Evolutionary conservation across 148 eudicot genomes (phyloP).

Genomic region (Rhododendron kiyosumense): DNA sequence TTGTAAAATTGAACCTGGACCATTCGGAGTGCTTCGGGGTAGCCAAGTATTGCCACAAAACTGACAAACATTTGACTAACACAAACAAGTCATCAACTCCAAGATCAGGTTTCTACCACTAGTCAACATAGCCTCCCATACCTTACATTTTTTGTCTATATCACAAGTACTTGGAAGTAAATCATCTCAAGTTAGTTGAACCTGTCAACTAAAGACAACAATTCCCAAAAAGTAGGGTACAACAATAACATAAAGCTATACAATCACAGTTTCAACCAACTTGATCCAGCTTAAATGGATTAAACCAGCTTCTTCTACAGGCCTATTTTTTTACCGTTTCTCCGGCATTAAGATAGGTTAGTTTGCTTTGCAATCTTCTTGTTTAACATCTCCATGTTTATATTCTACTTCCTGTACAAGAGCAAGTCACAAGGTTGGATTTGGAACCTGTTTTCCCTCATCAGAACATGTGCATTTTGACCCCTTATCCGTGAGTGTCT

Average conservation of each 20-base stretch:
- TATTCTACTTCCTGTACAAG: background rate
- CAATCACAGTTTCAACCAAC: no score
- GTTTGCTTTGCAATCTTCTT: constrained; percentile 5
- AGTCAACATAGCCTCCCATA: background rate
- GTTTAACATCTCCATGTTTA: background rate
- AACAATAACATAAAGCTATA: no score
- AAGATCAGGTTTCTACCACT: no score
- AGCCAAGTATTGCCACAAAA: background rate
- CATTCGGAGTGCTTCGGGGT: background rate
- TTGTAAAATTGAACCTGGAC: no score
- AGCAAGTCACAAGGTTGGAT: constrained; percentile 9
- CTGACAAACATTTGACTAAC: no score
- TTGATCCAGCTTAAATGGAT: no score
- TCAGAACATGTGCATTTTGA: constrained; percentile 37
- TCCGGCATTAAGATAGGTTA: background rate
- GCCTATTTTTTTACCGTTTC: background rate
- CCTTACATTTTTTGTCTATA: background rate
- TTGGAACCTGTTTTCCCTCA: constrained; percentile 9
- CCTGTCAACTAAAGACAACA: background rate
- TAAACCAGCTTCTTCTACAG: no score
- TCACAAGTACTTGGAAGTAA: background rate
- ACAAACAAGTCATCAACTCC: no score
- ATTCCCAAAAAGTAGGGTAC: background rate
- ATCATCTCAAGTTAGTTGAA: background rate
- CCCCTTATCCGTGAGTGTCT: constrained; percentile 30